Percentiles rank a stretch among this genome's conserved stretches.
phyloP scores from a whole-genome alignment of 2,329 filamentous ascomycete genomes.

The Curvularia sp. region DNA sequence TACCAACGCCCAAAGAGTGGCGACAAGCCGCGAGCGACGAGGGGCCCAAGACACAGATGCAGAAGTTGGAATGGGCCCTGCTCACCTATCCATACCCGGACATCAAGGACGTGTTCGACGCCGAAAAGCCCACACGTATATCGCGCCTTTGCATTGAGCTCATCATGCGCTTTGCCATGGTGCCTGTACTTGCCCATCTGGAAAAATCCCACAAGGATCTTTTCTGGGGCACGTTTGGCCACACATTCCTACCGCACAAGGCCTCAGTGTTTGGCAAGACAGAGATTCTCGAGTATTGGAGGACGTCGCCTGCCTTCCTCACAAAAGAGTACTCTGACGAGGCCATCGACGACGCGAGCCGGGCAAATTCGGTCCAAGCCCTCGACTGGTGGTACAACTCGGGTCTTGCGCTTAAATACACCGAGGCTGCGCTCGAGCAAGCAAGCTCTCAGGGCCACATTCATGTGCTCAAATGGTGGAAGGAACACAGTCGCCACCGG shows the following conservation, averaged over 20 bases:
- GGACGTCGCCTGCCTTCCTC: constrained; percentile 78
- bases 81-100: constrained; percentile 73
- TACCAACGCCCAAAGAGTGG: constrained; percentile 78
- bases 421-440: constrained; percentile 84
- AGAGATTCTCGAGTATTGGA: constrained; percentile 91
- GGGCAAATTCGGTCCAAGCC: constrained; percentile 82
- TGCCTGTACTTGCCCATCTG: constrained; percentile 76
- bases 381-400: constrained; percentile 92
- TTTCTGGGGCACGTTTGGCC: constrained; percentile 84
- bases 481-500: constrained; percentile 66
- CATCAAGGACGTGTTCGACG: constrained; percentile 75
- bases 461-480: constrained; percentile 94
- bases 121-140: constrained; percentile 75
- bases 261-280: constrained; percentile 86
- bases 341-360: constrained; percentile 85
- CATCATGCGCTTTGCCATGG: constrained; percentile 89
- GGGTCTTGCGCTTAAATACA: constrained; percentile 81
- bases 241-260: constrained; percentile 83
- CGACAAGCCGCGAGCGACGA: constrained; percentile 67
- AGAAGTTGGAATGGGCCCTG: constrained; percentile 84
- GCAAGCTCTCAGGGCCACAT: constrained; percentile 85
- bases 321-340: constrained; percentile 87
- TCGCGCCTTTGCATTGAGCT: constrained; percentile 84
- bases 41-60: constrained; percentile 73
- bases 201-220: constrained; percentile 73